These are phyloP conservation scores for Akanthomyces dipterigenus DNA, from an alignment of 2,329 filamentous ascomycete genomes.

Conservation along the genomic window DNA sequence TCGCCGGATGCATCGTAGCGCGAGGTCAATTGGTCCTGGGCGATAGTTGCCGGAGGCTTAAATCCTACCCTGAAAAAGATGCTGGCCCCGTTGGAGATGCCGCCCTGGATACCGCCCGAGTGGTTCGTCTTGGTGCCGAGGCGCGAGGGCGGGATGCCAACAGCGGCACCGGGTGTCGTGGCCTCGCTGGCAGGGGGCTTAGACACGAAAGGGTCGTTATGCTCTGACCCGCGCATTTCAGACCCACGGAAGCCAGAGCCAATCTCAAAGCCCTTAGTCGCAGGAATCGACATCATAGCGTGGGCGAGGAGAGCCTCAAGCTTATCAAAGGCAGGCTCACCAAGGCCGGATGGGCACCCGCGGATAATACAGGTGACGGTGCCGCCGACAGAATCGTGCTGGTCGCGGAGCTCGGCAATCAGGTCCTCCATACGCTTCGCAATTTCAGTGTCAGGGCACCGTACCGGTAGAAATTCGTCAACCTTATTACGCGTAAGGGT, in stretches of 20 bases:
- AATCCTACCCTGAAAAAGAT: constrained; percentile 95
- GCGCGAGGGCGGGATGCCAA: constrained; percentile 46
- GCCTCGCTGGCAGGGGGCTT: constrained; percentile 18
- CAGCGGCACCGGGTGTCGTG: not conserved
- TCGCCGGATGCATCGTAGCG: constrained; percentile 65
- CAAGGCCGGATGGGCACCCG: constrained; percentile 76
- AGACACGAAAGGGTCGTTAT: constrained; percentile 64
- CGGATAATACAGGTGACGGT: constrained; percentile 91
- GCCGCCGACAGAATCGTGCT: constrained; percentile 83
- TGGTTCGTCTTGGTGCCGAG: constrained; percentile 90
- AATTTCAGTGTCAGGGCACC: constrained; percentile 65
- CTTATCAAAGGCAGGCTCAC: constrained; percentile 94
- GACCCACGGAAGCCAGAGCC: constrained; percentile 87
- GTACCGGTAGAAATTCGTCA: constrained; percentile 76
- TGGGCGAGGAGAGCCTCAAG: constrained; percentile 86
- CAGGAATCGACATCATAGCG: constrained; percentile 91
- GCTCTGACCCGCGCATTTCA: constrained; percentile 77
- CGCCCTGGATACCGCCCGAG: constrained; percentile 89
- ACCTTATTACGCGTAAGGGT: constrained; percentile 68
- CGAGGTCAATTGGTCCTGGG: constrained; percentile 76
- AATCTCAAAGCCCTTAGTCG: constrained; percentile 92
- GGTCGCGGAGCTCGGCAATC: constrained; percentile 72
- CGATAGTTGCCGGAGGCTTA: constrained; percentile 92
- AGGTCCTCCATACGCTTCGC: constrained; percentile 67
- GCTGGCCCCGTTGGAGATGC: constrained; percentile 86